Conservation (phyloP, 1,284 basidiomycete genomes). For the Ganoderma sinense region DNA sequence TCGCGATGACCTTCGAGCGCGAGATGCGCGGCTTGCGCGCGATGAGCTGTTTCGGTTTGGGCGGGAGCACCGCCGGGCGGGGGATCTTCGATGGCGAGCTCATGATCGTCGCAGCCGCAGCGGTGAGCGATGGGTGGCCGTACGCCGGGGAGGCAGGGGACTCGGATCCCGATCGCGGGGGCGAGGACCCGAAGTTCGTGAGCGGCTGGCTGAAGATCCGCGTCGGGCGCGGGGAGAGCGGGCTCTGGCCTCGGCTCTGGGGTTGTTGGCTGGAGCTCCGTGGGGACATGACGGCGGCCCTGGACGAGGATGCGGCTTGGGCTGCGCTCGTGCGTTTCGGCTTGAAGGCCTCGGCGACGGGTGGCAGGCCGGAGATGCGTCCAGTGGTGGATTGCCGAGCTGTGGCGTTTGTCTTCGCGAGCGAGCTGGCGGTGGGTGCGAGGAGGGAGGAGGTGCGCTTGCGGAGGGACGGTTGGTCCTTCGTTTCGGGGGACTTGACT, state of each 20-base stretch:
- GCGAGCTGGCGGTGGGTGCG: slow-evolving; percentile 79
- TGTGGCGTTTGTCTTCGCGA: slow-evolving; percentile 59
- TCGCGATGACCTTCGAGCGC: slow-evolving; percentile 78
- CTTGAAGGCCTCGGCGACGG: slow-evolving; percentile 24
- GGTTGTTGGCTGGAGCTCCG: slow-evolving; percentile 26
- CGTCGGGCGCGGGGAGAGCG: slow-evolving; percentile 38
- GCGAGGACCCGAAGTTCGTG: slow-evolving; percentile 35
- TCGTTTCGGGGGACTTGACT: slow-evolving; percentile 13
- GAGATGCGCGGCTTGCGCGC: slow-evolving; percentile 78
- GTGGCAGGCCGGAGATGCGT: slow-evolving; percentile 25
- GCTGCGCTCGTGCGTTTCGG: slow-evolving; percentile 17
- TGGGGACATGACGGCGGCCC: slow-evolving; percentile 41
- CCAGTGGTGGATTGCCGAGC: slow-evolving; percentile 22
- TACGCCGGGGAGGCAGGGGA: slow-evolving; percentile 46
- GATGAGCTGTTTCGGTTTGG: slow-evolving; percentile 50
- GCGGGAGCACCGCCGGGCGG: slow-evolving; percentile 31
- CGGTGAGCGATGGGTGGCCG: slow-evolving; percentile 39
- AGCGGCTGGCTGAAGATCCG: slow-evolving; percentile 65
- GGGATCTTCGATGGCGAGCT: slow-evolving; percentile 32
- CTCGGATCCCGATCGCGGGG: slow-evolving; percentile 43
- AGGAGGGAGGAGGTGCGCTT: slow-evolving; percentile 61
- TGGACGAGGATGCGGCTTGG: slow-evolving; percentile 21
- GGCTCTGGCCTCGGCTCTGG: slow-evolving; percentile 48
- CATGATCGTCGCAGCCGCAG: slow-evolving; percentile 40
- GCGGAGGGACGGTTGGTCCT: slow-evolving; percentile 20